Base-by-base conservation (phyloP, 2,329 filamentous ascomycete genomes). In the Aspergillus fructus region DNA sequence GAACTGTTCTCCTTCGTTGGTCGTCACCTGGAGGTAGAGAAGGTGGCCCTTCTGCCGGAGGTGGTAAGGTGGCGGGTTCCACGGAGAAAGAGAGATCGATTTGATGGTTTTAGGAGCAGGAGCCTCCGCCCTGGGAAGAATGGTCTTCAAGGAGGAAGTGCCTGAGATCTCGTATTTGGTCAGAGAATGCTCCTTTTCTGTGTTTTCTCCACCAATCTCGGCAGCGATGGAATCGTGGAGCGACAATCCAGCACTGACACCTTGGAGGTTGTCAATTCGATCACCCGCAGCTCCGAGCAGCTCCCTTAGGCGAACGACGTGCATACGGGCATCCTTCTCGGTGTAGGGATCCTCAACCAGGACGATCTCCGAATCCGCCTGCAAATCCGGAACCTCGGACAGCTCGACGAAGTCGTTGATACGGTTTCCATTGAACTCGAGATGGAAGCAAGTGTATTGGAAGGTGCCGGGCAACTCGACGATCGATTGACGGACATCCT, bases 361-460 rank as follows among this genome's bases (percentile, higher is more conserved):
- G 53, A 83, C 84, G 58, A 97, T 83, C 68, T 93, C 89, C 37
- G 93, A 89, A 61, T 92, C 87, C 34, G 88, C 77, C 53, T 85
- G 85, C 55, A 99, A 84, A 56, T 85, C 91, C 48, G 89, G 83
- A 55, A 99, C 89, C 72, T 99, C 93, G 54, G 91, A 92, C 61
- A 99, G 84, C 73, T 96, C 89, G 59, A 96, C 85, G 68, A 94
- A 97, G 76, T 99, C 94, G 75, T 97, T 97, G 82, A 99, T 89
- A 64, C 90, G 89, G 76, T 90, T 81, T 65, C 91, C 91, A 59
- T 90, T 88, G 78, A 93, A 88, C 78, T 97, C 93, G 68, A 99
- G 87, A 78, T 99, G 94, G 81, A 99, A 99, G 82, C 94, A 99
- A 53, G 94, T 96, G 80, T 97, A 97, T 76, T 96, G 92, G 79